phyloP scores from a whole-genome alignment of 768 basidiomycete species.

The Gyrodon lividus region DNA sequence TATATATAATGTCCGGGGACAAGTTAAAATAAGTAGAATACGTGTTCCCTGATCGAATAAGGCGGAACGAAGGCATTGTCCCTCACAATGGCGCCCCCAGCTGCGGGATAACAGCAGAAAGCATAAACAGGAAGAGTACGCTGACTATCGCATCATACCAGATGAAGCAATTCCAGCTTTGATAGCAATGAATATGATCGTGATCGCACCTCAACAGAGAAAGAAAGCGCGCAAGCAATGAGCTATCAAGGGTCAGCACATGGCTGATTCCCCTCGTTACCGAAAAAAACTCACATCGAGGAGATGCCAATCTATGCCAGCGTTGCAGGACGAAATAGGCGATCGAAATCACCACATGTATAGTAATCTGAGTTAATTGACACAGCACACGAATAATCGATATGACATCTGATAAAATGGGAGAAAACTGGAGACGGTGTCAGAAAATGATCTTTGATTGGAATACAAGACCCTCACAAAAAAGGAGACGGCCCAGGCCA shows the following conservation, averaged over 20 bases:
- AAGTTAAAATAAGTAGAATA: no score
- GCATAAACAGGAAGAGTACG: no score
- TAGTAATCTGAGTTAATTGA: slow-evolving; percentile 16
- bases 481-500: slow-evolving; percentile 20
- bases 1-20: no score
- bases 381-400: slow-evolving; percentile 13
- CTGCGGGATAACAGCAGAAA: no score
- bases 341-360: slow-evolving; percentile 10
- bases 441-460: background rate
- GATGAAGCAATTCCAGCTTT: no score
- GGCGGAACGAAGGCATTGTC: no score
- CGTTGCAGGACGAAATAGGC: slow-evolving; percentile 1
- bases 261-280: background rate
- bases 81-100: no score
- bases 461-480: slow-evolving; percentile 14
- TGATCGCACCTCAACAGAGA: slow-evolving; percentile 3
- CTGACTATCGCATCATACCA: no score
- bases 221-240: background rate
- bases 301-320: slow-evolving; percentile 2
- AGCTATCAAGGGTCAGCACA: slow-evolving; percentile 7
- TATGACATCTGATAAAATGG: slow-evolving; percentile 21
- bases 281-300: slow-evolving; percentile 7
- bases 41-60: no score
- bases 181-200: background rate
- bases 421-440: slow-evolving; percentile 17